Conservation (phyloP, 805 yeast species). For the Candida boleticola region DNA sequence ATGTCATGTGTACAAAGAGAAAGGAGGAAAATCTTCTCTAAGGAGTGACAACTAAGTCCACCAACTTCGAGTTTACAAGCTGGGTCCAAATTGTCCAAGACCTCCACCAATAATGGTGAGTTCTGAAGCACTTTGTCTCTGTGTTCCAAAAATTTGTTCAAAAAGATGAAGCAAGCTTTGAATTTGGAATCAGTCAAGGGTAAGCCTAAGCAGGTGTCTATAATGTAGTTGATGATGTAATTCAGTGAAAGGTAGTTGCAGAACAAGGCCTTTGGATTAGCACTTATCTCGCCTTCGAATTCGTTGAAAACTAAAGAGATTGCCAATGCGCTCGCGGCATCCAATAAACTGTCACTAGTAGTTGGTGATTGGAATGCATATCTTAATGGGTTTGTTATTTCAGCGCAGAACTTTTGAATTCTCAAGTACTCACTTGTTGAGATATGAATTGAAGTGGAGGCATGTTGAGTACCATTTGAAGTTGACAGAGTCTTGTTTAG, state of each 20-base stretch:
- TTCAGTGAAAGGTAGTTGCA: constrained; percentile 22
- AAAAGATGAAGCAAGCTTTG: constrained; percentile 33
- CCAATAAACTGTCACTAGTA: constrained; percentile 23
- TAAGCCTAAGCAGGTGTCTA: constrained; percentile 34
- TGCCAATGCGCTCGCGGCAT: constrained; percentile 33
- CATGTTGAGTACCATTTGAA: background rate
- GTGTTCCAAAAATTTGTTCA: constrained; percentile 30
- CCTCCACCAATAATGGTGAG: constrained; percentile 7
- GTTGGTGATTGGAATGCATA: constrained; percentile 20
- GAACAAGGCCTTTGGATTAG: constrained; percentile 1
- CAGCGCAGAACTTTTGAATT: constrained; percentile 20
- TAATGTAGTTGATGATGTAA: constrained; percentile 28
- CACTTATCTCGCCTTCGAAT: background rate
- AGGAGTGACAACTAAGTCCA: constrained; percentile 20
- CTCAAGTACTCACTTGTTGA: constrained; percentile 15
- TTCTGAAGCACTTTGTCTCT: constrained; percentile 16
- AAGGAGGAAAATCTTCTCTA: constrained; percentile 37
- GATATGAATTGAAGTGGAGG: constrained; percentile 4
- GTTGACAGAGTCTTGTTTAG: constrained; percentile 15
- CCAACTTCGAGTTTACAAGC: constrained; percentile 14
- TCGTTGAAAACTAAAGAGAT: constrained; percentile 24
- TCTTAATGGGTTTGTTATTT: constrained; percentile 24
- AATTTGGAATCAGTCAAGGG: constrained; percentile 34
- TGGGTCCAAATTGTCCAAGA: constrained; percentile 6
- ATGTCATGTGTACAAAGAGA: constrained; percentile 44